A percentile compares a stretch with the other conserved stretches of the same genome.
Evolutionary conservation across 768 basidiomycete species (phyloP).

Genomic region (Pholiota molesta): DNA sequence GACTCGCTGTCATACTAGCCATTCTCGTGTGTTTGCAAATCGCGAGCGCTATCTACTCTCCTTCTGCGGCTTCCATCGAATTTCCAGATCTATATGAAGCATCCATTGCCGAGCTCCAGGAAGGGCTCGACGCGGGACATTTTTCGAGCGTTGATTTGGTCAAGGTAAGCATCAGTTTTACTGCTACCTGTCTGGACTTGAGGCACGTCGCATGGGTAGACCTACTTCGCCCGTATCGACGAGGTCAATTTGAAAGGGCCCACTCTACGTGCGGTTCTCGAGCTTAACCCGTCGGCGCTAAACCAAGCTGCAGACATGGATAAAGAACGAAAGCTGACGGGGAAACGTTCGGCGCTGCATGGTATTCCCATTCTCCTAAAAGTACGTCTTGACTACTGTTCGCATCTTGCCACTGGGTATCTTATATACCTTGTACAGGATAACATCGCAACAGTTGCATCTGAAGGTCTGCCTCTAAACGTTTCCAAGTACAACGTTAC

Average conservation of each 20-base stretch:
- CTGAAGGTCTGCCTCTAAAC: slow-evolving; percentile 35
- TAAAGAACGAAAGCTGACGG: slow-evolving; percentile 39
- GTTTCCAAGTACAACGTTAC: no score
- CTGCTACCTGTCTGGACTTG: neutral
- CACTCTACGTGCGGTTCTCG: slow-evolving; percentile 57
- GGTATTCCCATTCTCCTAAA: slow-evolving; percentile 58
- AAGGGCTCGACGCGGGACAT: slow-evolving; percentile 47
- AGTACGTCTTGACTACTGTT: slow-evolving; percentile 24
- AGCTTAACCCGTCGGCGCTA: slow-evolving; percentile 57
- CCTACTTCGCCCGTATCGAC: slow-evolving; percentile 67
- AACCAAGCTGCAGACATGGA: slow-evolving; percentile 54
- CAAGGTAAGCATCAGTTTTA: slow-evolving; percentile 39
- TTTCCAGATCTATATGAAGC: slow-evolving; percentile 66
- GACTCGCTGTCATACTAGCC: neutral
- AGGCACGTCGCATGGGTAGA: slow-evolving; percentile 35
- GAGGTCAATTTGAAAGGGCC: slow-evolving; percentile 70
- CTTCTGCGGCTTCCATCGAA: neutral
- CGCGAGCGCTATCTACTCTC: neutral
- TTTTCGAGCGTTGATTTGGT: slow-evolving; percentile 67
- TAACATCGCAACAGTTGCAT: slow-evolving; percentile 48
- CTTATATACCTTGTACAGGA: slow-evolving; percentile 30
- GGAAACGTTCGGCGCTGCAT: slow-evolving; percentile 50
- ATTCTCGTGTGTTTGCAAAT: neutral
- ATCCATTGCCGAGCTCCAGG: slow-evolving; percentile 54
- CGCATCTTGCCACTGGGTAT: neutral